phyloP scores from a whole-genome alignment of 1,284 basidiomycete species.

The Sporisorium scitamineum region DNA sequence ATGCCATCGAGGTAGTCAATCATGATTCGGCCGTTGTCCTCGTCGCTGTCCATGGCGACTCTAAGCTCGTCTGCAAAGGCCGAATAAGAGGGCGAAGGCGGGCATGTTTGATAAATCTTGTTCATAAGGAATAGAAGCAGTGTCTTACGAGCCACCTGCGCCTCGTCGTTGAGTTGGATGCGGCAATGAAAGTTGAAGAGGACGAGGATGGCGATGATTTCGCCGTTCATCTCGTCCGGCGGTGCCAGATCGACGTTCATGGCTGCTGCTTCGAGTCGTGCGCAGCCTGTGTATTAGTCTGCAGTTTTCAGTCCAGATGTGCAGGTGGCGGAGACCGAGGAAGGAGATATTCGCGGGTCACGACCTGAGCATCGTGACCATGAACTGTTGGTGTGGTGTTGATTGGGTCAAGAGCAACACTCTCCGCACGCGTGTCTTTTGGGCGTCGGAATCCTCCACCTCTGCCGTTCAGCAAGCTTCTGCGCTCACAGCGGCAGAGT shows the following conservation, averaged over 20 bases:
- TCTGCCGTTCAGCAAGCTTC: background rate
- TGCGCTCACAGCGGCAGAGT: no score
- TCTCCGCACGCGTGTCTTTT: background rate
- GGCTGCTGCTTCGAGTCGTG: background rate
- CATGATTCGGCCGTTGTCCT: conserved; percentile 34
- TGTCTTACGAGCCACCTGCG: conserved; percentile 29
- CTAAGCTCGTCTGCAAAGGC: conserved; percentile 26
- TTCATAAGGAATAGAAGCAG: conserved; percentile 47
- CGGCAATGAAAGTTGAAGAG: conserved; percentile 53
- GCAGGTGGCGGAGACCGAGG: background rate
- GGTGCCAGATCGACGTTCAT: conserved; percentile 22
- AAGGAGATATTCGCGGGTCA: background rate
- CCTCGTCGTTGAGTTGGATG: conserved; percentile 39
- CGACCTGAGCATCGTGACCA: conserved; percentile 3
- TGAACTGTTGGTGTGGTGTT: background rate
- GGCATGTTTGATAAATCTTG: conserved; percentile 39
- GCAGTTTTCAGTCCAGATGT: background rate
- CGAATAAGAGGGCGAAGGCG: conserved; percentile 20
- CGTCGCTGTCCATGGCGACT: conserved; percentile 17
- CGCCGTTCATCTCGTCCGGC: conserved; percentile 47
- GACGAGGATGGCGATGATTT: conserved; percentile 47
- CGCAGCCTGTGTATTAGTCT: background rate
- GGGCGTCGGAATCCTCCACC: conserved; percentile 24
- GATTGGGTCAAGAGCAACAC: background rate
- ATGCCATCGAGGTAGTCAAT: conserved; percentile 40